A percentile compares a stretch with the other conserved stretches of the same genome.
These are phyloP conservation scores for Bassia scoparia DNA, from an alignment of 148 eudicot genomes.

Conservation along the genomic window DNA sequence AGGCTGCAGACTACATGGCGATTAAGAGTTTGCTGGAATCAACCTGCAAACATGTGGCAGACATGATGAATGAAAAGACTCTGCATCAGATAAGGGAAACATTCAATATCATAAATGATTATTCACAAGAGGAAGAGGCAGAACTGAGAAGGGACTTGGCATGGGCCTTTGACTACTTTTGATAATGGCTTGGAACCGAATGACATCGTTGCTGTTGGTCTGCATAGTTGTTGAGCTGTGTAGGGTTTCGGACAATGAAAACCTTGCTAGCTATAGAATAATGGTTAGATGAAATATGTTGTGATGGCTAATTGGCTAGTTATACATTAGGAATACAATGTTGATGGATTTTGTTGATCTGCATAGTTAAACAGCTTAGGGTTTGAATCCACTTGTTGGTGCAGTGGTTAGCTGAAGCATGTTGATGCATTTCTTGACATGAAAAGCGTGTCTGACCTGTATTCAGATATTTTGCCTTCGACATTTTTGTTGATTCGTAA, in stretches of 20 bases:
- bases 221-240: background rate
- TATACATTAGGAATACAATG: too few species aligned
- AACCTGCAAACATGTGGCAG: slow-evolving; percentile 9
- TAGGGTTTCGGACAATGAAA: too few species aligned
- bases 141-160: background rate
- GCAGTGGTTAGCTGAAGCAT: too few species aligned
- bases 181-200: background rate
- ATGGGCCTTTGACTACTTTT: background rate
- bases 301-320: background rate
- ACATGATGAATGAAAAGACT: slow-evolving; percentile 5
- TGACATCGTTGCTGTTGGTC: background rate
- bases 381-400: too few species aligned
- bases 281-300: background rate
- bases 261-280: too few species aligned
- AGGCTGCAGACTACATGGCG: background rate
- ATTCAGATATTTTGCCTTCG: too few species aligned
- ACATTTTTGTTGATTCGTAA: too few species aligned
- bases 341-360: too few species aligned
- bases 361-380: too few species aligned
- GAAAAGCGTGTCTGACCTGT: too few species aligned
- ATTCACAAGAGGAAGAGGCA: slow-evolving; percentile 13
- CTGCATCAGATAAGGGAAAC: background rate
- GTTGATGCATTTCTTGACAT: too few species aligned
- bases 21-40: slow-evolving; percentile 4
- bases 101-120: slow-evolving; percentile 15